A percentile compares a stretch with the other conserved stretches of the same genome.
Conservation (phyloP, 139 green algal species). For the Ulvella scutata region DNA sequence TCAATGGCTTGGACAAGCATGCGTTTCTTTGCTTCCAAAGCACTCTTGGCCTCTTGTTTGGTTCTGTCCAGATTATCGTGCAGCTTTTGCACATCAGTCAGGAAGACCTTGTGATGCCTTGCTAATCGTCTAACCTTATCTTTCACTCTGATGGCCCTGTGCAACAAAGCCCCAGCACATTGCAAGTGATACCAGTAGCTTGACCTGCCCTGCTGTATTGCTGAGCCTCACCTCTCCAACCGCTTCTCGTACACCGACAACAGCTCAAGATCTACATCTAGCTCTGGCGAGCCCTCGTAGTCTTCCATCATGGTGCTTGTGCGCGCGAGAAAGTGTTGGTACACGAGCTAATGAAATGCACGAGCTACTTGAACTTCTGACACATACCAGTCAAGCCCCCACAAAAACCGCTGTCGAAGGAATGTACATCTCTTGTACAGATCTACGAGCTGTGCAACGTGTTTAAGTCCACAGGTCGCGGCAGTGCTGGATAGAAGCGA, state of each 20-base stretch:
- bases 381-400: neutral
- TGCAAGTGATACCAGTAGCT: neutral
- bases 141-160: neutral
- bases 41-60: neutral
- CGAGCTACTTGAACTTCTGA: neutral
- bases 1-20: neutral
- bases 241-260: neutral
- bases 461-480: too few relatives aligned
- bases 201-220: neutral
- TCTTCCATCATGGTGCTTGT: neutral
- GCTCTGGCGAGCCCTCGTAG: neutral
- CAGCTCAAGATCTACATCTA: neutral
- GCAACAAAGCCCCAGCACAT: neutral
- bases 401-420: neutral
- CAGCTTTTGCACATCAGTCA: neutral
- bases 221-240: neutral
- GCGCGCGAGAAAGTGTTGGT: too few relatives aligned
- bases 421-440: neutral
- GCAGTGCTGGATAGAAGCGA: too few relatives aligned
- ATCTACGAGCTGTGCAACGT: too few relatives aligned
- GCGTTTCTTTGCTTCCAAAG: conserved; percentile 1
- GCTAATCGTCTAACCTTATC: neutral
- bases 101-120: neutral
- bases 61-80: neutral
- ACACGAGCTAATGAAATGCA: too few relatives aligned